Evolutionary conservation across 1,139 yeast species (phyloP).

Genomic region (Meyerozyma elateridarum): DNA sequence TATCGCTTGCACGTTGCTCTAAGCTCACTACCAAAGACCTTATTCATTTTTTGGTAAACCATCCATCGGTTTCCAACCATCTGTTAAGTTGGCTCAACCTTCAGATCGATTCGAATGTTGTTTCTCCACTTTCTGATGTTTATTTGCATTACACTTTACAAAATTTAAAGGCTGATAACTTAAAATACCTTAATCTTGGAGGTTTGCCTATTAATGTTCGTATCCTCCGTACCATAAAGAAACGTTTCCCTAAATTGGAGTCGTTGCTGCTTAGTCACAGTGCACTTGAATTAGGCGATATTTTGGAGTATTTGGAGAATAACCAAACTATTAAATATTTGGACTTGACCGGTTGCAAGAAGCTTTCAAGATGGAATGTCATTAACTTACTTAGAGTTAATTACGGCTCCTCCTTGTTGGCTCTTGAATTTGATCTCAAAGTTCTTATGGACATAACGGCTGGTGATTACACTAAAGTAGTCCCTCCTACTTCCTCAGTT

Average conservation of each 20-base stretch:
- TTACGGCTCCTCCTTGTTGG: conserved; percentile 26
- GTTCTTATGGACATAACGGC: conserved; percentile 35
- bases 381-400: conserved; percentile 24
- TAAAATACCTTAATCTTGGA: conserved; percentile 62
- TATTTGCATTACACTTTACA: conserved; percentile 56
- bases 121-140: conserved; percentile 55
- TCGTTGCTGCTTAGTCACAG: conserved; percentile 64
- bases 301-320: conserved; percentile 43
- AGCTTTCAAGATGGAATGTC: conserved; percentile 23
- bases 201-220: conserved; percentile 64
- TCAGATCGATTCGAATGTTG: conserved; percentile 67
- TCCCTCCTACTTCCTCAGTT: conserved; percentile 20
- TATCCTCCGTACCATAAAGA: conserved; percentile 52
- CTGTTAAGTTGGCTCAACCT: conserved; percentile 72
- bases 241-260: conserved; percentile 50
- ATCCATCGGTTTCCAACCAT: conserved; percentile 59
- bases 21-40: conserved; percentile 71
- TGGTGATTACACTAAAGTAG: conserved; percentile 32
- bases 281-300: conserved; percentile 43
- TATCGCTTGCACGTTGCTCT: conserved; percentile 76
- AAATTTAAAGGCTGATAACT: conserved; percentile 46
- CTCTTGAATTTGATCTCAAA: conserved; percentile 41
- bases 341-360: conserved; percentile 39
- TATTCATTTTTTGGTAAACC: conserved; percentile 64
- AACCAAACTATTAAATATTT: conserved; percentile 24